Percentiles rank a stretch among this genome's conserved stretches.
Evolutionary conservation across 495 filamentous ascomycete species (phyloP).

Genomic region (Trichoderma parareesei): DNA sequence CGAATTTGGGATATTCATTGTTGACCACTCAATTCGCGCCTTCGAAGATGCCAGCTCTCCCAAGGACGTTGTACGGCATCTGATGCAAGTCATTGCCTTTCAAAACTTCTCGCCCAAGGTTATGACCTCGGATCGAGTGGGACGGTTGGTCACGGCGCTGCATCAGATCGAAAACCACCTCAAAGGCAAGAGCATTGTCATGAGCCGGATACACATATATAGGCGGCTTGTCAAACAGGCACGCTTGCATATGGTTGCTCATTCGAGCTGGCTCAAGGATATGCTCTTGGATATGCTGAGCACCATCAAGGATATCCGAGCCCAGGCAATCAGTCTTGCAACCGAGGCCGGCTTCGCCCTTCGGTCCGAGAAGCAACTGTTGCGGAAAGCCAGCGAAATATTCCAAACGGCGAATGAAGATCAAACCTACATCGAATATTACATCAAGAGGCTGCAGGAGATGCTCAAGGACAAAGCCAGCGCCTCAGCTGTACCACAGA

Average conservation of each 20-base stretch:
- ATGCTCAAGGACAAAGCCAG: slow-evolving; percentile 62
- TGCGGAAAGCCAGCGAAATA: slow-evolving; percentile 55
- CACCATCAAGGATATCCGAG: slow-evolving; percentile 63
- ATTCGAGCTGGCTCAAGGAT: slow-evolving; percentile 69
- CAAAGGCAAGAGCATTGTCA: slow-evolving; percentile 67
- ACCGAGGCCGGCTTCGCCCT: slow-evolving; percentile 54
- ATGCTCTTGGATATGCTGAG: slow-evolving; percentile 76
- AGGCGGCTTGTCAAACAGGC: slow-evolving; percentile 61
- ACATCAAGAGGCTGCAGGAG: slow-evolving; percentile 56
- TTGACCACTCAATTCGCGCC: slow-evolving; percentile 66
- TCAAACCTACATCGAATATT: slow-evolving; percentile 52
- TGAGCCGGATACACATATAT: slow-evolving; percentile 68
- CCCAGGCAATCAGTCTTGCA: slow-evolving; percentile 65
- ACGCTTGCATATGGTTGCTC: slow-evolving; percentile 53
- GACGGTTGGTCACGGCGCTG: slow-evolving; percentile 57
- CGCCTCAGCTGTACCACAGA: slow-evolving; percentile 63
- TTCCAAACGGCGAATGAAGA: slow-evolving; percentile 51
- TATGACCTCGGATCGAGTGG: slow-evolving; percentile 61
- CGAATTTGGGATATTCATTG: slow-evolving; percentile 68
- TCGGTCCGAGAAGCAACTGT: slow-evolving; percentile 56
- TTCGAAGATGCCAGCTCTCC: slow-evolving; percentile 49
- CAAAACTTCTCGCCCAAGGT: slow-evolving; percentile 68
- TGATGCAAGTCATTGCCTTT: slow-evolving; percentile 67
- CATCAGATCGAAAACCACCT: slow-evolving; percentile 64
- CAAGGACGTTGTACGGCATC: slow-evolving; percentile 67